phyloP scores from a whole-genome alignment of 108 stramenopile species.

The Nitzschia inconspicua region DNA sequence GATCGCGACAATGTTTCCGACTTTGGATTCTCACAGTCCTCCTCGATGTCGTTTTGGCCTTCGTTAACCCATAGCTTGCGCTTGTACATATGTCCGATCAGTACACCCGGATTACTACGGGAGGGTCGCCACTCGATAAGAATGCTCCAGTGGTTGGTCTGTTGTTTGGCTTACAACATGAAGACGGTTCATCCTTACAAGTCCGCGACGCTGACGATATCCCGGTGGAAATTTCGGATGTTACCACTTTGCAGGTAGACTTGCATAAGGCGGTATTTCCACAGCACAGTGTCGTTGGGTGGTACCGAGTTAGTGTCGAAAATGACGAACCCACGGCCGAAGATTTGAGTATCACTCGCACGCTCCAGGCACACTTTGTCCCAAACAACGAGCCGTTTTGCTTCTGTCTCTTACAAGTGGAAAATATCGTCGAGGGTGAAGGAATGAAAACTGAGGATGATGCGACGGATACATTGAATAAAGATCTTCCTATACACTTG shows the following conservation, averaged over 20 bases:
- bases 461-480: slow-evolving; percentile 15
- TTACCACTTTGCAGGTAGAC: slow-evolving; percentile 50
- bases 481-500: slow-evolving; percentile 53
- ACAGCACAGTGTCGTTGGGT: slow-evolving; percentile 68
- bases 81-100: slow-evolving; percentile 86
- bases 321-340: slow-evolving; percentile 36
- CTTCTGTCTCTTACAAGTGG: slow-evolving; percentile 37
- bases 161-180: slow-evolving; percentile 40
- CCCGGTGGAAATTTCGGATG: slow-evolving; percentile 32
- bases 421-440: slow-evolving; percentile 3
- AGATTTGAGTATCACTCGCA: slow-evolving; percentile 50
- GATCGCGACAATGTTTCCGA: not conserved
- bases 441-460: not conserved
- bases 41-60: not conserved
- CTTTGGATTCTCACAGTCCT: not conserved
- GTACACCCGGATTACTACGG: slow-evolving; percentile 68
- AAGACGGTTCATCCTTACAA: slow-evolving; percentile 10
- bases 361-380: slow-evolving; percentile 40
- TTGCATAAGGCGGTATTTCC: slow-evolving; percentile 82
- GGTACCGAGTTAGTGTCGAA: slow-evolving; percentile 64
- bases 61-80: slow-evolving; percentile 43
- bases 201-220: slow-evolving; percentile 44
- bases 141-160: slow-evolving; percentile 67
- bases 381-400: slow-evolving; percentile 14
- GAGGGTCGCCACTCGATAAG: slow-evolving; percentile 62